These are phyloP conservation scores for Candida tunisiensis DNA, from an alignment of 1,139 yeast species.

Conservation along the genomic window DNA sequence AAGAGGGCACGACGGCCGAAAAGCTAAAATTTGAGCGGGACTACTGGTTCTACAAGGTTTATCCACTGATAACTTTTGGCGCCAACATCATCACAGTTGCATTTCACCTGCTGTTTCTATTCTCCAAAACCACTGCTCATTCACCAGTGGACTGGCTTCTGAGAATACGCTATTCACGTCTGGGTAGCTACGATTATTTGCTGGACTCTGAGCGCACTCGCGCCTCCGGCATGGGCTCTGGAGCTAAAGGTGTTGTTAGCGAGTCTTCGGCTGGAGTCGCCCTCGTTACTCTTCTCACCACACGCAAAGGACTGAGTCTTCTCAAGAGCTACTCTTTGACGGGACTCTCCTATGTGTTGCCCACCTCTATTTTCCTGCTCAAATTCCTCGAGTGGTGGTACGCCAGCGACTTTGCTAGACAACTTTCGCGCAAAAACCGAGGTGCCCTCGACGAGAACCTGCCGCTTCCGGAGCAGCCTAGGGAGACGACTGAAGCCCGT, in stretches of 20 bases:
- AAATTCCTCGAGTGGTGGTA: slow-evolving; percentile 96
- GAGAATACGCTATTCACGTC: slow-evolving; percentile 52
- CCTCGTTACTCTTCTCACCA: not conserved
- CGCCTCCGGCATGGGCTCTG: slow-evolving; percentile 2
- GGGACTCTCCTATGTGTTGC: slow-evolving; percentile 33
- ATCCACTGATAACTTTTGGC: slow-evolving; percentile 40
- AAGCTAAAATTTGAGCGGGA: slow-evolving; percentile 17
- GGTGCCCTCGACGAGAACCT: slow-evolving; percentile 6
- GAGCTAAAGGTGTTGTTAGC: not conserved
- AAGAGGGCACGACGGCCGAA: slow-evolving; percentile 6
- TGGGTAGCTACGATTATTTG: slow-evolving; percentile 43
- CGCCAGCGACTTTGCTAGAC: slow-evolving; percentile 54
- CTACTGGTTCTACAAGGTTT: slow-evolving; percentile 34
- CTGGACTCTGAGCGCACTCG: slow-evolving; percentile 22
- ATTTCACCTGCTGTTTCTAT: slow-evolving; percentile 47
- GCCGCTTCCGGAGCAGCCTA: slow-evolving; percentile 3
- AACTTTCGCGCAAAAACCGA: slow-evolving; percentile 26
- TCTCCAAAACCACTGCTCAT: slow-evolving; percentile 53
- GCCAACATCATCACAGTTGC: slow-evolving; percentile 36
- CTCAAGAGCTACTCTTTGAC: not conserved
- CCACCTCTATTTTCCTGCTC: slow-evolving; percentile 67
- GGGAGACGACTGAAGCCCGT: too few relatives aligned
- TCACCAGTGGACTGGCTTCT: slow-evolving; percentile 45
- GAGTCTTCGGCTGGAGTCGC: too few relatives aligned
- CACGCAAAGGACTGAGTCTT: not conserved